Conservation (phyloP, 83 land plant species). For the Thuja plicata region DNA sequence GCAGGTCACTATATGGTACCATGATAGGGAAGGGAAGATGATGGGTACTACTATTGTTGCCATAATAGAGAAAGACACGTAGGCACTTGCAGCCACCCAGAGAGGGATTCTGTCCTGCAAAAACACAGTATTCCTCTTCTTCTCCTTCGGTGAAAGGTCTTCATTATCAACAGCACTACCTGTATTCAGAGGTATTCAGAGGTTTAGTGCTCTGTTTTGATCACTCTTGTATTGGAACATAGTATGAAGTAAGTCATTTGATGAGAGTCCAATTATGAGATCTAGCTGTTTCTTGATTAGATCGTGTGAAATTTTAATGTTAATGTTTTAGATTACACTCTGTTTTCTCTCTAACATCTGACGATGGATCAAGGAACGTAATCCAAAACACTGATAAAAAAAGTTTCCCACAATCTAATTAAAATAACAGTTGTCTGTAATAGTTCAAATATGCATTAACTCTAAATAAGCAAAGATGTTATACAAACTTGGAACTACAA, state of each 20-base stretch:
- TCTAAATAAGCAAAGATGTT: neutral
- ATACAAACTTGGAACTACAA: conserved; percentile 12
- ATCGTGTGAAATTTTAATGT: too few species aligned
- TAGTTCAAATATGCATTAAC: neutral
- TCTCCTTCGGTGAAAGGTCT: conserved; percentile 33
- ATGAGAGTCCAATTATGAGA: conserved; percentile 4
- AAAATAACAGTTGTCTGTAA: too few species aligned
- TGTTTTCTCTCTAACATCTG: too few species aligned
- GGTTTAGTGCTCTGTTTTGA: neutral
- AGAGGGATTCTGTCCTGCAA: conserved; percentile 64
- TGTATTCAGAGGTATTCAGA: neutral
- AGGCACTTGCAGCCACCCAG: conserved; percentile 41
- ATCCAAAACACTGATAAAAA: too few species aligned
- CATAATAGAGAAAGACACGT: conserved; percentile 41
- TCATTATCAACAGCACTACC: neutral
- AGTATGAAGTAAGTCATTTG: neutral
- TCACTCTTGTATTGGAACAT: neutral
- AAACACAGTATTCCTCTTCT: conserved; percentile 39
- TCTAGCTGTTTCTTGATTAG: too few species aligned
- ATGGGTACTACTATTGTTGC: conserved; percentile 44
- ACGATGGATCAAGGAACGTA: too few species aligned
- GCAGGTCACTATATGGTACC: conserved; percentile 35
- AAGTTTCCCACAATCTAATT: too few species aligned
- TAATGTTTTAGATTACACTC: too few species aligned
- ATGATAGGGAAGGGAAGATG: conserved; percentile 54